Base-by-base conservation (phyloP, 768 basidiomycete genomes). In the Coprinopsis cinerea region DNA sequence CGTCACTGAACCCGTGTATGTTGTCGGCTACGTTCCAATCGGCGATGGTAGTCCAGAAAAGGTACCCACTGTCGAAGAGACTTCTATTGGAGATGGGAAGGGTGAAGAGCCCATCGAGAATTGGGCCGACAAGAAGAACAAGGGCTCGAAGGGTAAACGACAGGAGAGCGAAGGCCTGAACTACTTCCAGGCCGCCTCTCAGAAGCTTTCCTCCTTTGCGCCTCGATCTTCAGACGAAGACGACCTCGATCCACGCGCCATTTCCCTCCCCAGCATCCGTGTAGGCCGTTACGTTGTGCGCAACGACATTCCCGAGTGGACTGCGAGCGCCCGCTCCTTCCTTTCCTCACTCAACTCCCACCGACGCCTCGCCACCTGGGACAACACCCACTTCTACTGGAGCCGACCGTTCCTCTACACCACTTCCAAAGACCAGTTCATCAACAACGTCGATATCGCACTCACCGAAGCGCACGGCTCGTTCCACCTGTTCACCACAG, bases 201-300 rank as follows among this genome's bases (percentile, higher is more conserved):
- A n/a, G n/a, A n/a, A n/a, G n/a, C n/a, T n/a, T n/a, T n/a, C n/a
- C n/a, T n/a, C n/a, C n/a, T n/a, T n/a, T n/a, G n/a, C n/a, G n/a
- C n/a, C n/a, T n/a, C n/a, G n/a, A n/a, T n/a, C n/a, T n/a, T n/a
- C n/a, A n/a, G n/a, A n/a, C n/a, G n/a, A n/a, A n/a, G n/a, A n/a
- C n/a, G 36, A 40, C 10, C 42, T 43, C 26, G 17, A 6, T 4
- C 20, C 40, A 17, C 49, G 48, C n/a, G 7, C 35, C 24, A 28
- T 11, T 10, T 20, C 27, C 17, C 10, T 15, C 14, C 51, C 34
- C 26, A 22, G 40, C 10, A 28, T 53, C 30, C 42, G 24, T 7
- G 52, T 53, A 14, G 52, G 40, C 15, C 52, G 52, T 18, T 53
- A 53, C 32, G 47, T 53, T n/a, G 41, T 53, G 11, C 40, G 47